Base-by-base conservation (phyloP, 2,329 filamentous ascomycete species). In the Cercospora zeae-maydis region DNA sequence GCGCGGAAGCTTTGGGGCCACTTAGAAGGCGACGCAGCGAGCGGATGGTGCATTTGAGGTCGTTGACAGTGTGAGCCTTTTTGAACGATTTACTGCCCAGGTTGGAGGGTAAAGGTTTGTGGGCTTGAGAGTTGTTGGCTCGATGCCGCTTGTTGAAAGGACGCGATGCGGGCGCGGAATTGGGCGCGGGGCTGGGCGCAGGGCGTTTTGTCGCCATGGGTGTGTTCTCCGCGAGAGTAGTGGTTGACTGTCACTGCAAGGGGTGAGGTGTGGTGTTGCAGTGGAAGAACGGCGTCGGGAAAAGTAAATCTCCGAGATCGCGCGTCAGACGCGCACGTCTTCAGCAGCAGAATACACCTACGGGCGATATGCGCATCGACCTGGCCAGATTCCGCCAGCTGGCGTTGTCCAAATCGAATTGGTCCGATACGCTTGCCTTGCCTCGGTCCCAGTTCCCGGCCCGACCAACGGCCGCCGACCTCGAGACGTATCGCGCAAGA, bases 41-140 rank as follows among this genome's bases (percentile, higher is more conserved):
- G 59, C 91, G 83, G 63, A 86, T 86, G 51, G 88, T 84, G 76
- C 90, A 90, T 78, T 90, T 92, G 57, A 90, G 81, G 71, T 84
- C 84, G 73, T 85, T 85, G 53, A 86, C 74, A 14, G 78, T 73
- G 62, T 75, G 71, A 30, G 73, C 68, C 62, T 74, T 76, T 55
- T 73, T 72, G 63, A 70, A 72, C 8, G 72, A 71, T 54, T 72
- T 71, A 27, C 60, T 64, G 45, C 67, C 66, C 34, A 67, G 63
- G 49, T 68, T 65, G 7, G 47, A 56, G 31, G 66, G 67, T 37
- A 59, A 33, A 14, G 57, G 65, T 63, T 59, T 58, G 49, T 56
- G 65, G 58, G 59, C 63, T 65, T 59, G 59, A 30, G 57, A 58
- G 16, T 58, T 61, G 64, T 19, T 61, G 31, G 52, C 39, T 11